phyloP scores from a whole-genome alignment of 2,329 filamentous ascomycete genomes.

The Ciborinia camelliae region DNA sequence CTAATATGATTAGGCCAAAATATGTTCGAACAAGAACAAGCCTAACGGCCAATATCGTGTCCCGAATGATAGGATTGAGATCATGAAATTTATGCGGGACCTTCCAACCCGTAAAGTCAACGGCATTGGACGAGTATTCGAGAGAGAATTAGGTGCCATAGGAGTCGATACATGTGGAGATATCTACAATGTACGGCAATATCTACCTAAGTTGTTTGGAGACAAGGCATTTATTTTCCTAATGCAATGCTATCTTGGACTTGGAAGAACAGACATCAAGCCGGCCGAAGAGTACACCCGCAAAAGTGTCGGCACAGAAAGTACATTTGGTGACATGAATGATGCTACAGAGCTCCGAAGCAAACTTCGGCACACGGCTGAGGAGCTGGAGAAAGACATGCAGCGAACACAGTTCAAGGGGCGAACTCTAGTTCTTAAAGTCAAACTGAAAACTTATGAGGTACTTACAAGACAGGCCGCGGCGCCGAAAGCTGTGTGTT shows the following conservation, averaged over 20 bases:
- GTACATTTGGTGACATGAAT: conserved; percentile 80
- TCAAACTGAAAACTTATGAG: conserved; percentile 93
- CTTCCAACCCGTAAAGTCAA: conserved; percentile 89
- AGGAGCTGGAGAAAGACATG: conserved; percentile 85
- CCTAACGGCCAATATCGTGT: conserved; percentile 88
- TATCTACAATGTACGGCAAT: conserved; percentile 72
- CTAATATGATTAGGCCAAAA: conserved; percentile 60
- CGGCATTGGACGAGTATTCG: conserved; percentile 89
- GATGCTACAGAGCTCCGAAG: conserved; percentile 65
- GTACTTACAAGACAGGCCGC: conserved; percentile 80
- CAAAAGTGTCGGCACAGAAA: conserved; percentile 92
- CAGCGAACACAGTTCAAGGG: conserved; percentile 78
- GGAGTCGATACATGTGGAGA: conserved; percentile 87
- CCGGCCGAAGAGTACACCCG: conserved; percentile 86
- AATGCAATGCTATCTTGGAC: conserved; percentile 76
- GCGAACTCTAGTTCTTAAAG: conserved; percentile 84
- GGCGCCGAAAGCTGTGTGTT: conserved; percentile 66
- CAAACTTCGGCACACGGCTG: conserved; percentile 76
- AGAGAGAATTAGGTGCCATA: conserved; percentile 83
- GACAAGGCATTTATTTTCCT: conserved; percentile 89
- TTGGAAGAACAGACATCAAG: conserved; percentile 80
- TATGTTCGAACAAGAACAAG: conserved; percentile 93
- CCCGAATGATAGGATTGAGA: conserved; percentile 65
- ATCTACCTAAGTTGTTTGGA: conserved; percentile 75
- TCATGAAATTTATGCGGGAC: conserved; percentile 82